phyloP scores from a whole-genome alignment of 1,139 yeast genomes.

The Zygosaccharomyces pseudobailii region DNA sequence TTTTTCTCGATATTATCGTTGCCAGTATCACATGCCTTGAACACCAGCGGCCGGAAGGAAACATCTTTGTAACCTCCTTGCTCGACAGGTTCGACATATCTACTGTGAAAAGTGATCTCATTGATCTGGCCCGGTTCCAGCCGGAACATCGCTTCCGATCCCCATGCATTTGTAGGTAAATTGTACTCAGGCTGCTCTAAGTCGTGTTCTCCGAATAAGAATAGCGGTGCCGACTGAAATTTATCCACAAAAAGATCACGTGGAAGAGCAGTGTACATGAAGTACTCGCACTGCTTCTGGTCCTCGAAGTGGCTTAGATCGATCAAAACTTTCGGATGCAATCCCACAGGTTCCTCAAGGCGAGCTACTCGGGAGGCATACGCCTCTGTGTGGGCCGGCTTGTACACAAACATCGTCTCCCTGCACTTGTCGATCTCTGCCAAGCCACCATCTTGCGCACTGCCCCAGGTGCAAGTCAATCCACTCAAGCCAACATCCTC shows the following conservation, averaged over 20 bases:
- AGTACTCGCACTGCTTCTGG: constrained; percentile 33
- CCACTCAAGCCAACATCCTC: constrained; percentile 28
- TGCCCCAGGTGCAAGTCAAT: constrained; percentile 26
- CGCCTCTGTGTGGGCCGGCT: constrained; percentile 17
- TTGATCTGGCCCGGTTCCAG: constrained; percentile 28
- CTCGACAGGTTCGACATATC: constrained; percentile 42
- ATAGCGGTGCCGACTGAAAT: constrained; percentile 36
- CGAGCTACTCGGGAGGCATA: constrained; percentile 8
- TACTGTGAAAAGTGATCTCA: constrained; percentile 45
- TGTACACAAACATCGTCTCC: constrained; percentile 27
- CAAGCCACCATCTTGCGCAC: constrained; percentile 2
- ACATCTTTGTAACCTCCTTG: constrained; percentile 24
- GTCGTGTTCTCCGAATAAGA: constrained; percentile 37
- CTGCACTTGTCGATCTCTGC: constrained; percentile 24
- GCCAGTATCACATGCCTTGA: constrained; percentile 45
- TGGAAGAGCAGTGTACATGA: constrained; percentile 30
- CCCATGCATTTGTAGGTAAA: constrained; percentile 37
- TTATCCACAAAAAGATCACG: constrained; percentile 36
- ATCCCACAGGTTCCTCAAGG: constrained; percentile 40
- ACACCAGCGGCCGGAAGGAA: constrained; percentile 40
- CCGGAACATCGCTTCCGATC: constrained; percentile 41
- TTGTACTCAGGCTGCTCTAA: constrained; percentile 46
- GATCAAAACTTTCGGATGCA: constrained; percentile 40
- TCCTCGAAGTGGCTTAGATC: constrained; percentile 14
- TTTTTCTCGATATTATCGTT: constrained; percentile 28